Conservation (phyloP, 148 eudicot species). For the Dysphania ambrosioides region DNA sequence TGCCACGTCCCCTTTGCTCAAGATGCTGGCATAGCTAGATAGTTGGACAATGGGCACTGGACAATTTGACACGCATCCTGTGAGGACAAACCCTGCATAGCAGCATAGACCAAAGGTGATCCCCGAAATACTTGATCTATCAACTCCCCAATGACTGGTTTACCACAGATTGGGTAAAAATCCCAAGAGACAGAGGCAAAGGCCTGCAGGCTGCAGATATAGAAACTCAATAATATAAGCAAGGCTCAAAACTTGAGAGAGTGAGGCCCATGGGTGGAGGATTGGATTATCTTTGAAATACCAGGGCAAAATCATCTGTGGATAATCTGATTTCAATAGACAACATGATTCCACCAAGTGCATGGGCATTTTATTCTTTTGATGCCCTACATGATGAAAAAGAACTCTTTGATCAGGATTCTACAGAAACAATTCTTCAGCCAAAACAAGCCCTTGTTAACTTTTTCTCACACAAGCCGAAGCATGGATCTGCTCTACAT, state of each 20-base stretch:
- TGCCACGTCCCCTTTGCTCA: conserved; percentile 94
- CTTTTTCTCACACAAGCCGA: neutral
- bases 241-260: neutral
- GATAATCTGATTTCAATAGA: conserved; percentile 90
- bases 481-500: neutral
- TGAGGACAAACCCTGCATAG: conserved; percentile 86
- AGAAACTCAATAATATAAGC: conserved; percentile 19
- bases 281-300: conserved; percentile 59
- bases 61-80: conserved; percentile 92
- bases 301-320: conserved; percentile 73
- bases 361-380: conserved; percentile 87
- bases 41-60: too few relatives aligned
- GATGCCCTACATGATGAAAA: conserved; percentile 63
- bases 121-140: conserved; percentile 76
- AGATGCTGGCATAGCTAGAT: conserved; percentile 94
- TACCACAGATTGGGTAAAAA: conserved; percentile 62
- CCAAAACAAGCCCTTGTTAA: neutral
- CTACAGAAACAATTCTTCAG: neutral
- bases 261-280: neutral
- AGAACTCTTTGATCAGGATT: neutral
- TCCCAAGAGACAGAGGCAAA: conserved; percentile 70
- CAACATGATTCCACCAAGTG: conserved; percentile 96
- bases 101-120: conserved; percentile 74
- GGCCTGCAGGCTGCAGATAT: conserved; percentile 72
- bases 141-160: conserved; percentile 76